A percentile compares a stretch with the other conserved stretches of the same genome.
phyloP scores from a whole-genome alignment of 192 early-diverging fungal species.

The Umbelopsis vinacea region DNA sequence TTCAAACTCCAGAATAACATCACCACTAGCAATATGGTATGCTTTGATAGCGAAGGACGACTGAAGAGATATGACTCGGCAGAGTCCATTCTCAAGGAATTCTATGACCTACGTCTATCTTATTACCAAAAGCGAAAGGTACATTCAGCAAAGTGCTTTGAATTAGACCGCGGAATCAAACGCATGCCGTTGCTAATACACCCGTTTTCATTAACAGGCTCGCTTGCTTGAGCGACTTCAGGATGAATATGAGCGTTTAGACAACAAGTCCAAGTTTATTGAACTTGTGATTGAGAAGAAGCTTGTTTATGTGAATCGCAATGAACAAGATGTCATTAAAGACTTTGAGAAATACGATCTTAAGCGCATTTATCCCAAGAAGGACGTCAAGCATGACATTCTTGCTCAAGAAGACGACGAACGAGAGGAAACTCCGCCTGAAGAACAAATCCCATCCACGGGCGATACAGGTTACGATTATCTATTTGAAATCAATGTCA shows the following conservation, averaged over 20 bases:
- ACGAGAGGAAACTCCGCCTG: conserved; percentile 33
- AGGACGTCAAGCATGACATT: conserved; percentile 30
- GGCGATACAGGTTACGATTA: conserved; percentile 77
- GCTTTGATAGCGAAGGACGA: conserved; percentile 87
- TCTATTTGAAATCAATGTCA: conserved; percentile 87
- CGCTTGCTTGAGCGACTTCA: conserved; percentile 64
- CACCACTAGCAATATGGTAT: conserved; percentile 90
- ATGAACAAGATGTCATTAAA: conserved; percentile 73
- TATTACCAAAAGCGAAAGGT: conserved; percentile 93
- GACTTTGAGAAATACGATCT: conserved; percentile 76
- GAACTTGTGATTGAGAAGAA: conserved; percentile 86
- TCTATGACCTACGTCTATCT: conserved; percentile 81
- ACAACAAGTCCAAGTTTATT: conserved; percentile 91
- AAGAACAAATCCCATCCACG: conserved; percentile 2
- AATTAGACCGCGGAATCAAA: conserved; percentile 18
- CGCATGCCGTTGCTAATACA: conserved; percentile 4
- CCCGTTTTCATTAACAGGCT: background rate
- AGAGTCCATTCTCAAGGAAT: conserved; percentile 85
- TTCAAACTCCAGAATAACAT: conserved; percentile 80
- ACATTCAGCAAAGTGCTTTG: background rate
- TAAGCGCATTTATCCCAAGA: conserved; percentile 57
- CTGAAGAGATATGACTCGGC: conserved; percentile 79
- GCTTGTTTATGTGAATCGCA: conserved; percentile 84
- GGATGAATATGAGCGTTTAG: conserved; percentile 67
- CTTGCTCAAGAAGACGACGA: conserved; percentile 48